Evolutionary conservation across 2,329 filamentous ascomycete genomes (phyloP), one percentile per base, ranked within the genome.

Genomic region (Arthrobotrys megalospora): DNA sequence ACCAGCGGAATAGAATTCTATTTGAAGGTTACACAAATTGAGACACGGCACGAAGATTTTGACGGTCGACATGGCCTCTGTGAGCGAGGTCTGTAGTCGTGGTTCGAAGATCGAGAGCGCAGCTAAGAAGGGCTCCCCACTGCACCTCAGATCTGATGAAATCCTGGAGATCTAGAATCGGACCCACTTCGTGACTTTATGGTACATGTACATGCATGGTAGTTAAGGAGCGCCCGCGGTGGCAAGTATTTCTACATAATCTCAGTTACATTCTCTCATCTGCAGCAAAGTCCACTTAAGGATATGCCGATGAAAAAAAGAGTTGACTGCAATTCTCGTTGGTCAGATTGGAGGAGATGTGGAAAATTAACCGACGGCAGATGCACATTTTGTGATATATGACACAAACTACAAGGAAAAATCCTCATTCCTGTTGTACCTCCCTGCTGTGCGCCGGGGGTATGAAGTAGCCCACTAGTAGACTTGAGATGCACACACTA

Each of bases 311-410:
- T 60, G 6, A 52, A 43, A 32, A 43, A 12, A 32, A 12, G 53
- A 10, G 14, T 45, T 43, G 32, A 47, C 66, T 77, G 73, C 73
- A 77, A 21, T 43, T 70, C 65, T 32, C 34, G 66, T 77, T 77
- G 73, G 73, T 50, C 43, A 76, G 28, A n/a, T 32, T 41, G 6
- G 16, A 53, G 48, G 2, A 45, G 47, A 52, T 11, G 48, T 77
- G 66, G 66, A 71, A 77, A 71, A 65, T 66, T 71, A 77, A 77
- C 60, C 73, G 73, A 77, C 66, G 43, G 45, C 48, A 12, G 43
- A 65, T 36, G 58, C 45, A 66, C n/a, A 38, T 76, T 70, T 77
- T 71, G 73, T 77, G 73, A 77, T 77, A 77, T 66, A 45, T 66
- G 50, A 41, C 41, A 66, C 19, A 48, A 43, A 24, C 43, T 50